Evolutionary conservation across 805 yeast species (phyloP).

Genomic region (Hanseniaspora taiwanica): DNA sequence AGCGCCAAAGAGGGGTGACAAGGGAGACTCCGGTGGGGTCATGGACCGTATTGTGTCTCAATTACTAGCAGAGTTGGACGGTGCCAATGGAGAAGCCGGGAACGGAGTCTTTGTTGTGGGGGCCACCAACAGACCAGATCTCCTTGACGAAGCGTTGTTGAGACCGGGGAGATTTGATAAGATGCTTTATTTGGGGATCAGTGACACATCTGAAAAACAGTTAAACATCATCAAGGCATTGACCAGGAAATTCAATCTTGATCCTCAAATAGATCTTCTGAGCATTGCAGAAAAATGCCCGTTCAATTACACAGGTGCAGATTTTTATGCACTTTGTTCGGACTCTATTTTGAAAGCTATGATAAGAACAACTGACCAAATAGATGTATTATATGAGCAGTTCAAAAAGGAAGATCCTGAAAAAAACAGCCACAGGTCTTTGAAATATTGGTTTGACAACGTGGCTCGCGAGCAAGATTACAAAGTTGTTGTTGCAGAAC

Average conservation of each 20-base stretch:
- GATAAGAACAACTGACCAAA: constrained; percentile 73
- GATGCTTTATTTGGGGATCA: constrained; percentile 83
- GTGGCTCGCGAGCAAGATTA: constrained; percentile 55
- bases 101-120: constrained; percentile 95
- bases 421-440: constrained; percentile 27
- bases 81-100: constrained; percentile 65
- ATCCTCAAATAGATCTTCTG: constrained; percentile 42
- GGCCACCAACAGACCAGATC: constrained; percentile 95
- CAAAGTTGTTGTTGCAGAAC: constrained; percentile 48
- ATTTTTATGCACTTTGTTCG: constrained; percentile 89
- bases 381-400: constrained; percentile 47
- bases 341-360: constrained; percentile 95
- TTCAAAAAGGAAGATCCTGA: constrained; percentile 31
- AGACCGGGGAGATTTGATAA: constrained; percentile 95
- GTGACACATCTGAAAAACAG: constrained; percentile 86
- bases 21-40: constrained; percentile 98
- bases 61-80: constrained; percentile 86
- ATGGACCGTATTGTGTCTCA: constrained; percentile 98
- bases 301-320: constrained; percentile 94
- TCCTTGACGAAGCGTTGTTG: constrained; percentile 83
- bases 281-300: constrained; percentile 60
- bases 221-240: constrained; percentile 74
- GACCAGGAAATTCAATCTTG: constrained; percentile 66
- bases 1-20: constrained; percentile 96
- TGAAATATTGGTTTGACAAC: constrained; percentile 86